A percentile compares a stretch with the other conserved stretches of the same genome.
Evolutionary conservation across 805 yeast species (phyloP).

Genomic region (Schwanniomyces sp.): DNA sequence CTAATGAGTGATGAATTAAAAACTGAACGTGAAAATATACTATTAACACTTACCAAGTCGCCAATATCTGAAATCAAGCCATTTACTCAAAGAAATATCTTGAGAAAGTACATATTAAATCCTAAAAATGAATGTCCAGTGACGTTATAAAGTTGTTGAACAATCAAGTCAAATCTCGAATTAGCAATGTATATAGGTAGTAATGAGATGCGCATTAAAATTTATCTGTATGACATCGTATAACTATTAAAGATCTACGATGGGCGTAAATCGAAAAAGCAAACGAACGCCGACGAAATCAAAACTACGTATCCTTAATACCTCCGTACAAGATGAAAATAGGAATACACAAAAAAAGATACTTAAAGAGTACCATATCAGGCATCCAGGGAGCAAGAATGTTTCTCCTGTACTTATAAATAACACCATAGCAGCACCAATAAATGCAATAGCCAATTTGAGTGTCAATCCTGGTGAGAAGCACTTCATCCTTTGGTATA

Average conservation of each 20-base stretch:
- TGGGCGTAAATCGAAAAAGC: neutral
- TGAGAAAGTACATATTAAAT: slow-evolving; percentile 61
- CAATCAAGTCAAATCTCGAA: neutral
- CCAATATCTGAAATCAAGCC: slow-evolving; percentile 13
- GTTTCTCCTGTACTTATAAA: slow-evolving; percentile 5
- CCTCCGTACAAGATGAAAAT: neutral
- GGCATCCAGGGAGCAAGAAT: neutral
- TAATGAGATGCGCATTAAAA: neutral
- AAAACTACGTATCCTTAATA: neutral
- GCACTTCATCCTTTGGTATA: slow-evolving; percentile 55
- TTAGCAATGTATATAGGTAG: neutral
- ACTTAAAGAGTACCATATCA: neutral
- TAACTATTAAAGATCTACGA: neutral
- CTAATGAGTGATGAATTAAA: slow-evolving; percentile 28
- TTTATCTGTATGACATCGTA: neutral
- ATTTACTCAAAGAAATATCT: slow-evolving; percentile 66
- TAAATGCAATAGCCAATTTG: slow-evolving; percentile 27
- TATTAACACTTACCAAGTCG: slow-evolving; percentile 18
- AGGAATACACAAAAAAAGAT: neutral
- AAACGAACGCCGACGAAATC: neutral
- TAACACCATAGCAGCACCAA: slow-evolving; percentile 27
- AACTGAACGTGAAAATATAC: slow-evolving; percentile 19
- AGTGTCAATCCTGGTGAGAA: slow-evolving; percentile 38
- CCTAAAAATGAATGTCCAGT: slow-evolving; percentile 25
- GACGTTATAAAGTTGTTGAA: slow-evolving; percentile 2